These are phyloP conservation scores for Teunomyces lycoperdinae DNA, from an alignment of 805 yeast species.

Conservation along the genomic window DNA sequence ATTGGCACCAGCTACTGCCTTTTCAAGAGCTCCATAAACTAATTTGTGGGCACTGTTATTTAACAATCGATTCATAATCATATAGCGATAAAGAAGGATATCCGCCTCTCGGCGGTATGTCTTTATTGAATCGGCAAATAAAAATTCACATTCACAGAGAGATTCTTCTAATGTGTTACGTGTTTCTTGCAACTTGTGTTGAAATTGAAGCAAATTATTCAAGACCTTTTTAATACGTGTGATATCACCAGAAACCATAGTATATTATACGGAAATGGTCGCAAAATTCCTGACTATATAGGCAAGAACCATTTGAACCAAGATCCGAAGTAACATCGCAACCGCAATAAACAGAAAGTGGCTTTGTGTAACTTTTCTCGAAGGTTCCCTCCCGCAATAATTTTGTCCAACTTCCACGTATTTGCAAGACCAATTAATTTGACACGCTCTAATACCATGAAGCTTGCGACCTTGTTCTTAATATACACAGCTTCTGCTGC, in stretches of 20 bases:
- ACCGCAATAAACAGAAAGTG: neutral
- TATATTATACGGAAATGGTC: too few species aligned
- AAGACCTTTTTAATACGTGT: neutral
- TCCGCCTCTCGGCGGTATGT: neutral
- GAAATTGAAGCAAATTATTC: neutral
- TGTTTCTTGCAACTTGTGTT: neutral
- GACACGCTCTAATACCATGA: neutral
- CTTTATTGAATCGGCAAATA: neutral
- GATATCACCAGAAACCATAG: neutral
- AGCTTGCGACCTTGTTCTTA: conserved; percentile 1
- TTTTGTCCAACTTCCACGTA: conserved; percentile 3
- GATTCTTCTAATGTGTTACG: neutral
- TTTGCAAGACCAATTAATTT: neutral
- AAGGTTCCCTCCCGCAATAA: conserved; percentile 3
- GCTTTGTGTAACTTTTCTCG: conserved; percentile 1
- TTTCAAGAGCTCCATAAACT: neutral
- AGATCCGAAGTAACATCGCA: neutral
- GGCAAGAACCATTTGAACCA: too few species aligned
- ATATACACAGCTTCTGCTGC: conserved; percentile 43
- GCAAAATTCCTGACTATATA: neutral
- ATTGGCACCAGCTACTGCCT: neutral
- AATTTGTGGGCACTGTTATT: neutral
- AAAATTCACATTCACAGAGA: neutral
- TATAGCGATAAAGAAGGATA: neutral
- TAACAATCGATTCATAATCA: neutral